Evolutionary conservation across 2,329 filamentous ascomycete genomes (phyloP).

Genomic region (Neurospora crassa): DNA sequence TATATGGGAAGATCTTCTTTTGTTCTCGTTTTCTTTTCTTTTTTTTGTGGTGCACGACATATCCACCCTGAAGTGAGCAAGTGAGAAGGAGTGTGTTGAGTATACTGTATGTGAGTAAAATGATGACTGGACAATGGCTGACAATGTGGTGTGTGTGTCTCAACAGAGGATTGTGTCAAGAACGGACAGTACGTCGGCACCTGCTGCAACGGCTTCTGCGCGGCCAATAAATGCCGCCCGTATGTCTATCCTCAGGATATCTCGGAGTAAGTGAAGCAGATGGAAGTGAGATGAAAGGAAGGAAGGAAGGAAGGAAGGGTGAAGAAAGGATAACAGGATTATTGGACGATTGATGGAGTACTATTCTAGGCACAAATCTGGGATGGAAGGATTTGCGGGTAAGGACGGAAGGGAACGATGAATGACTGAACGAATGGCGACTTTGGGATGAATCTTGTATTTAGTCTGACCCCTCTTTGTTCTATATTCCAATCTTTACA

Average conservation of each 20-base stretch:
- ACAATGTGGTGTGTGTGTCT: neutral
- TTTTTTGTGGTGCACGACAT: neutral
- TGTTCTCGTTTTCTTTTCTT: neutral
- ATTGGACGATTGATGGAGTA: too few species aligned
- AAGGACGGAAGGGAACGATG: neutral
- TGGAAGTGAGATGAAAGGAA: neutral
- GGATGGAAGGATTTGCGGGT: neutral
- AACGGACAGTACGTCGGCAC: conserved; percentile 27
- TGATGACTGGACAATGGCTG: neutral
- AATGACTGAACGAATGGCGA: neutral
- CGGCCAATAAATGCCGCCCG: conserved; percentile 31
- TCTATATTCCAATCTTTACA: neutral
- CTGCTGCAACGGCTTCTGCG: conserved; percentile 36
- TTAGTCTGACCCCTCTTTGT: neutral
- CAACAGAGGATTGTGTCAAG: conserved; percentile 24
- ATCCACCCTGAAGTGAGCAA: neutral
- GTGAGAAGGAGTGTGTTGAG: neutral
- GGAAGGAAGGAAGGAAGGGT: neutral
- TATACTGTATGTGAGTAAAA: too few species aligned
- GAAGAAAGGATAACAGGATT: neutral
- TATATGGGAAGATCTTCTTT: too few species aligned
- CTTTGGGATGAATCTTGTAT: neutral
- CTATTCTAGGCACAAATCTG: neutral
- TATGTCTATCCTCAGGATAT: conserved; percentile 19
- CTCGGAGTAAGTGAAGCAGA: neutral